Conservation (phyloP, 225 moss, liverwort and hornwort species). For the Climacium dendroides region DNA sequence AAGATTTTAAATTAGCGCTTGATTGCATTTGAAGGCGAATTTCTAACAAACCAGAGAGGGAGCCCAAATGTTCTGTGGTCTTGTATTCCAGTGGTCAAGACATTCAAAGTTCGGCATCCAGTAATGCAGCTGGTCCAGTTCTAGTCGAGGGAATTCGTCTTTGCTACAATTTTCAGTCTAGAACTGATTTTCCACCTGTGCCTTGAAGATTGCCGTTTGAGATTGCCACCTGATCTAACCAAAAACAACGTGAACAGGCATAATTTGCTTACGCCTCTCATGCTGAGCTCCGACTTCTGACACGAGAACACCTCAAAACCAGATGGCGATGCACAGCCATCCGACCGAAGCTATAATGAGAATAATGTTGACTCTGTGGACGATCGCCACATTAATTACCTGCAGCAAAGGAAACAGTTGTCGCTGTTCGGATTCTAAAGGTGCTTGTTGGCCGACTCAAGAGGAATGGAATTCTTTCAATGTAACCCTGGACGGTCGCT, state of each 20-base stretch:
- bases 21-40: background rate
- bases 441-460: slow-evolving; percentile 18
- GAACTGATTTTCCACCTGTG: background rate
- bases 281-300: background rate
- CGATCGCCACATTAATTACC: background rate
- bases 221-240: background rate
- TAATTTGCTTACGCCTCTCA: background rate
- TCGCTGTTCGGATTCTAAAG: slow-evolving; percentile 11
- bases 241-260: background rate
- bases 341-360: background rate
- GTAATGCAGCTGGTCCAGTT: background rate
- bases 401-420: background rate
- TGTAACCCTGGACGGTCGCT: slow-evolving; percentile 1
- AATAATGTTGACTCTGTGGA: background rate
- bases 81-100: background rate
- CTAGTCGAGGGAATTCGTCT: background rate
- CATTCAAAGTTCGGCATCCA: background rate
- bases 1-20: background rate
- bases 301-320: background rate
- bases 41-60: background rate
- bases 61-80: background rate
- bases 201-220: background rate
- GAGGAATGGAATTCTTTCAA: slow-evolving; percentile 23
- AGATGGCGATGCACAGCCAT: background rate
- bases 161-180: background rate